Conservation (phyloP, 140 eudicot species). For the Oenanthe javanica region DNA sequence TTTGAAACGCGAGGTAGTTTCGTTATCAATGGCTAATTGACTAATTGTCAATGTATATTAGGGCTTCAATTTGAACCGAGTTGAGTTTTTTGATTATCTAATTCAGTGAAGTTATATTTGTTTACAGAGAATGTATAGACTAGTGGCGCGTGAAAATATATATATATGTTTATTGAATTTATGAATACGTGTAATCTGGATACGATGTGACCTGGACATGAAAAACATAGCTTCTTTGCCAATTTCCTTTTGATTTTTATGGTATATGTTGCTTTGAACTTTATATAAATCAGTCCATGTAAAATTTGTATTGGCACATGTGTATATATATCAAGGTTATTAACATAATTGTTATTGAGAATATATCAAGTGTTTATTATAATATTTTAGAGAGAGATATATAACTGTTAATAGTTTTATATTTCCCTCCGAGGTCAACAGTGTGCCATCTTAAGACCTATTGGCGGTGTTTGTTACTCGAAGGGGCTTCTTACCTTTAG, state of each 20-base stretch:
- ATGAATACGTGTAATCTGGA: too few species aligned
- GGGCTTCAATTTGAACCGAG: not conserved
- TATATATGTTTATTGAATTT: too few species aligned
- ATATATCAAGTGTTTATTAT: not conserved
- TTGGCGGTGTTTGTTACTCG: not conserved
- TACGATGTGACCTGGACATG: too few species aligned
- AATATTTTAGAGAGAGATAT: not conserved
- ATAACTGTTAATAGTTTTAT: not conserved
- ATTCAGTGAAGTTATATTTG: constrained; percentile 34
- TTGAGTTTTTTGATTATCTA: not conserved
- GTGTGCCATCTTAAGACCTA: not conserved
- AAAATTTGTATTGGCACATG: not conserved
- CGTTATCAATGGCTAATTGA: not conserved
- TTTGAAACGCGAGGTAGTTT: constrained; percentile 76
- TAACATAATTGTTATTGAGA: not conserved
- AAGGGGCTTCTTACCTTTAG: not conserved
- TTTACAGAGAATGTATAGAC: constrained; percentile 85
- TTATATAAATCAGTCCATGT: not conserved
- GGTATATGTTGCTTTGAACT: not conserved
- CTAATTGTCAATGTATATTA: not conserved
- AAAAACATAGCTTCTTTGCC: too few species aligned
- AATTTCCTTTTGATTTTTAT: not conserved
- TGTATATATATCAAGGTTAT: not conserved
- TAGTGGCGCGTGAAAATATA: constrained; percentile 45
- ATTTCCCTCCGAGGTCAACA: not conserved